phyloP scores from a whole-genome alignment of 768 basidiomycete genomes.

The Rhodocollybia butyracea region DNA sequence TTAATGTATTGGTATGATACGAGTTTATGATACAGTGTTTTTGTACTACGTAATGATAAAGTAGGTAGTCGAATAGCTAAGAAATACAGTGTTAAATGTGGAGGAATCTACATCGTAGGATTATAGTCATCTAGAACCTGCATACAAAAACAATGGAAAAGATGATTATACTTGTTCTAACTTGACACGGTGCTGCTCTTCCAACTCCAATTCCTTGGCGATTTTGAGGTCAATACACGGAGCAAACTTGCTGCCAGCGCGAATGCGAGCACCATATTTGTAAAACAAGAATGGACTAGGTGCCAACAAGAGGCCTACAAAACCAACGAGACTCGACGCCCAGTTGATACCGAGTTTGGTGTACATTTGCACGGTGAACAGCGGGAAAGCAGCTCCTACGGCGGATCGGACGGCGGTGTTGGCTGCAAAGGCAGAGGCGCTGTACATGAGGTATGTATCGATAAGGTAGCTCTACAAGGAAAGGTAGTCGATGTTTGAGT shows the following conservation, averaged over 20 bases:
- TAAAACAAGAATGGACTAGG: conserved; percentile 65
- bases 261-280: conserved; percentile 57
- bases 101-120: too few relatives aligned
- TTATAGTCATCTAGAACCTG: too few relatives aligned
- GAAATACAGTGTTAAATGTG: too few relatives aligned
- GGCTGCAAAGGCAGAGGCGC: conserved; percentile 58
- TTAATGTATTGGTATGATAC: too few relatives aligned
- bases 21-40: too few relatives aligned
- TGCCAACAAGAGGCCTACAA: conserved; percentile 7
- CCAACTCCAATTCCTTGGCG: conserved; percentile 27
- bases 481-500: conserved; percentile 9
- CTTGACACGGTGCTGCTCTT: too few relatives aligned
- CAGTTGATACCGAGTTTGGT: conserved; percentile 14
- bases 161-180: too few relatives aligned
- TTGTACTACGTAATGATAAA: too few relatives aligned
- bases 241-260: conserved; percentile 54
- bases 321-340: conserved; percentile 11
- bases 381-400: conserved; percentile 34
- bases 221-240: conserved; percentile 45
- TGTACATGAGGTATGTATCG: conserved; percentile 35
- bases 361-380: conserved; percentile 41
- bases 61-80: too few relatives aligned
- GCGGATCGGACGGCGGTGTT: conserved; percentile 35
- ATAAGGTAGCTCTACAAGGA: conserved; percentile 4
- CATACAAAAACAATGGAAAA: too few relatives aligned